These are phyloP conservation scores for Sporisorium graminicola DNA, from an alignment of 1,284 basidiomycete genomes.

Conservation along the genomic window DNA sequence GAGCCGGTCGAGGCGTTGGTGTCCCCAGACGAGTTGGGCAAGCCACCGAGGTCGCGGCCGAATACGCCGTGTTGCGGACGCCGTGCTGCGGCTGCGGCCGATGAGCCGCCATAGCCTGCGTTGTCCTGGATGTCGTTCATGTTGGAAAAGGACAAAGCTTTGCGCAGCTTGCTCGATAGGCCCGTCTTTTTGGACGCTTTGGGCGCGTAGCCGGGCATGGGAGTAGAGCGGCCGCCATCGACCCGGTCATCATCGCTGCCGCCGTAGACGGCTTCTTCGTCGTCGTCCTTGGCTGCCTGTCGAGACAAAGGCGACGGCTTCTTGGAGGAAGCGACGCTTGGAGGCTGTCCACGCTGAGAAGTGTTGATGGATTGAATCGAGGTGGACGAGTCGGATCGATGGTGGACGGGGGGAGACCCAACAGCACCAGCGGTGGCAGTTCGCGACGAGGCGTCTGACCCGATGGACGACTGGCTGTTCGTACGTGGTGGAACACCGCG, in stretches of 20 bases:
- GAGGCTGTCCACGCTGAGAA: slow-evolving; percentile 25
- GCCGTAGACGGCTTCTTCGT: slow-evolving; percentile 55
- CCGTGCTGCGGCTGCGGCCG: slow-evolving; percentile 15
- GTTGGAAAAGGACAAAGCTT: slow-evolving; percentile 61
- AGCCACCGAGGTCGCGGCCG: slow-evolving; percentile 37
- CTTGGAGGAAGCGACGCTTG: slow-evolving; percentile 41
- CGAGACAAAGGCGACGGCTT: slow-evolving; percentile 62
- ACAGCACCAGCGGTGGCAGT: slow-evolving; percentile 12
- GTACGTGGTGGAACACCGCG: slow-evolving; percentile 43
- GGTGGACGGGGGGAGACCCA: slow-evolving; percentile 19
- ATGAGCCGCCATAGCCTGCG: slow-evolving; percentile 4
- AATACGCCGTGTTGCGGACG: slow-evolving; percentile 21
- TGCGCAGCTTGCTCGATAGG: slow-evolving; percentile 60
- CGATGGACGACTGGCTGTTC: slow-evolving; percentile 47
- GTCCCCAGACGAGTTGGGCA: slow-evolving; percentile 55
- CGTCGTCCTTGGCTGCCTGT: slow-evolving; percentile 53
- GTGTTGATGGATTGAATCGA: slow-evolving; percentile 36
- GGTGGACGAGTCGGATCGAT: slow-evolving; percentile 35
- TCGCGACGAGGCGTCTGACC: slow-evolving; percentile 33
- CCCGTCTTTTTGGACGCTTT: slow-evolving; percentile 58
- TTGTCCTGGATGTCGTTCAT: slow-evolving; percentile 54
- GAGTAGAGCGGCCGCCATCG: slow-evolving; percentile 51
- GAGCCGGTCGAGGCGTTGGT: slow-evolving; percentile 64
- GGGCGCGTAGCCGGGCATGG: slow-evolving; percentile 51
- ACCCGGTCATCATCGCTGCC: slow-evolving; percentile 61